Evolutionary conservation across 345 rosid species (phyloP), one percentile per base, ranked within the genome.

Genomic region (Rhizophora apiculata): DNA sequence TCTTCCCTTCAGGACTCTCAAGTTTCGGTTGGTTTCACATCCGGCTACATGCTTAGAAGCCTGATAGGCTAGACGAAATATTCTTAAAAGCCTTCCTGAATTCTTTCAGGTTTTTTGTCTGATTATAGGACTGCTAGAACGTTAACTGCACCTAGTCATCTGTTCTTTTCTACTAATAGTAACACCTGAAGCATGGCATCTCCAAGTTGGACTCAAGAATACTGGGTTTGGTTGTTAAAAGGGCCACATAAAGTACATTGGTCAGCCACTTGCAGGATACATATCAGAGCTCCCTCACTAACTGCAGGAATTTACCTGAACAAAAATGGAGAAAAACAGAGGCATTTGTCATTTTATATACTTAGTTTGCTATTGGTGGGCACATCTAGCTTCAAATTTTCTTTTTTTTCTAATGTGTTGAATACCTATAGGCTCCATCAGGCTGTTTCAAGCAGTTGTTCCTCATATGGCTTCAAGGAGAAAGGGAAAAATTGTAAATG

Each of bases 391-490:
- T 20, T 0, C 4, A 32, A 0, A 31, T 30, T 37, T 48, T 39
- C 22, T 34, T 60, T 2, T 6, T 32, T 31, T 27, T 19, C 26
- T 39, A 46, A 64, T 54, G 3, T 49, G 18, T n/a, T 22, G 9
- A 16, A 15, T 5, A 5, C 16, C 15, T 72, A 68, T 60, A 91
- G 96, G 98, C 75, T 43, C 96, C 10, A 74, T 89, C 79, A 89
- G 98, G 76, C 49, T 94, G 85, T 81, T 91, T 67, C 98, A 91
- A 82, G 90, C 93, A 61, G 96, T 87, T 58, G 90, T 85, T 24
- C 95, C 95, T 69, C 92, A 86, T 81, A 89, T 94, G 97, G 93
- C 87, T 39, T 75, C 83, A 56, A 86, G 86, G 83, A 89, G 72
- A 64, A 85, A 76, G 58, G 95, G 96, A 18, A 91, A 82, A 78